Conservation (phyloP, 192 early-diverging fungal species). For the Entomortierella beljakovae region DNA sequence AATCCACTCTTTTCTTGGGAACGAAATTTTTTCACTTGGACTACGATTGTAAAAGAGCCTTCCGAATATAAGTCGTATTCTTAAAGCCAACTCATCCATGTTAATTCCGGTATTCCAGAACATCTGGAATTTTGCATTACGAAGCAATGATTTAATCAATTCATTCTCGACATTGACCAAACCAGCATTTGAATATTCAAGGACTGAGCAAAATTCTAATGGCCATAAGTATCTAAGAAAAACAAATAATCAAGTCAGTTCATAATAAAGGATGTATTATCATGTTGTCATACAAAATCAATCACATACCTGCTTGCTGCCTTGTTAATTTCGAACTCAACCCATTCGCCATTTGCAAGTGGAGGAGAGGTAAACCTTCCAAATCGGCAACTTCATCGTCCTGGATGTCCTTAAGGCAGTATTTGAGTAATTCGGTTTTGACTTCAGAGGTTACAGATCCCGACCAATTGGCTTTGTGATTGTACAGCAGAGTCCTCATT, state of each 20-base stretch:
- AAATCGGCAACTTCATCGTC: conserved; percentile 17
- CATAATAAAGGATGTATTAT: too few species aligned
- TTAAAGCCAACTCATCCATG: background rate
- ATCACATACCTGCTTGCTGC: background rate
- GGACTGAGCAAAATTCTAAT: background rate
- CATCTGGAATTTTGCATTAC: background rate
- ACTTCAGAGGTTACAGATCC: background rate
- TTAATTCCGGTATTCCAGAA: conserved; percentile 8
- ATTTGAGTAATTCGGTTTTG: conserved; percentile 5
- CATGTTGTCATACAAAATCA: too few species aligned
- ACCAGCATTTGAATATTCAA: conserved; percentile 5
- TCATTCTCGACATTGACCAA: background rate
- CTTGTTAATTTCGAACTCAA: conserved; percentile 3
- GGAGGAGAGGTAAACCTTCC: conserved; percentile 30
- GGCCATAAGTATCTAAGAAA: background rate
- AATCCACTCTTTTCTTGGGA: conserved; percentile 23
- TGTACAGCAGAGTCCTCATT: background rate
- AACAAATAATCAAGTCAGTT: too few species aligned
- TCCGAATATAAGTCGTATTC: background rate
- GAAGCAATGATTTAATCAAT: background rate
- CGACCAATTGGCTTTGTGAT: background rate
- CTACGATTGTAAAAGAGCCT: background rate
- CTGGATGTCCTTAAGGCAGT: conserved; percentile 14
- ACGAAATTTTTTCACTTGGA: background rate
- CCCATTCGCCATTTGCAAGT: conserved; percentile 18